Percentiles rank a stretch among this genome's conserved stretches.
phyloP scores from a whole-genome alignment of 139 green algal genomes.

The Chlamydomonas asymmetrica region DNA sequence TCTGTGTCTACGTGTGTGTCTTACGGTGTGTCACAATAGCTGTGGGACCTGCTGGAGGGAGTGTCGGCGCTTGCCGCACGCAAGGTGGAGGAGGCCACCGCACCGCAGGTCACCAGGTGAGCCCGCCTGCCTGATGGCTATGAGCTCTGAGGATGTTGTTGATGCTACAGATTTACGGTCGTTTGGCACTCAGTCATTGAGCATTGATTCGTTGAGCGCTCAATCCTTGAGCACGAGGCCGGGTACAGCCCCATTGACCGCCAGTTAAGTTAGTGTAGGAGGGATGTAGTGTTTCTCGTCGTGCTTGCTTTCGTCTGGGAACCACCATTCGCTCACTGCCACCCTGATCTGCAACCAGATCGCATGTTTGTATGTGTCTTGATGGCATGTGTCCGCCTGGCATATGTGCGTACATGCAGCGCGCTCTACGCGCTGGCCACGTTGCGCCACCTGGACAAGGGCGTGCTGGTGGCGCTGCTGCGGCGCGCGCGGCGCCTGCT shows the following conservation, averaged over 20 bases:
- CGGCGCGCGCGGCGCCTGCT: slow-evolving; percentile 6
- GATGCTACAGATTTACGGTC: not conserved
- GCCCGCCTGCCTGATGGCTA: not conserved
- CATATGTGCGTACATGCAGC: not conserved
- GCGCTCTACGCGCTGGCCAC: slow-evolving; percentile 2
- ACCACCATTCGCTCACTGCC: not conserved
- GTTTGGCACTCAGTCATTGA: not conserved
- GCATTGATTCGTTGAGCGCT: not conserved
- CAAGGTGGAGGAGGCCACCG: not conserved
- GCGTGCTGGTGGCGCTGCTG: slow-evolving; percentile 27
- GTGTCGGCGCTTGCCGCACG: not conserved
- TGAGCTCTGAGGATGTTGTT: not conserved
- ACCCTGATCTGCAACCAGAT: no score
- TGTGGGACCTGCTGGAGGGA: slow-evolving; percentile 24
- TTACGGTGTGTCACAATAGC: no score
- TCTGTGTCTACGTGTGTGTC: no score
- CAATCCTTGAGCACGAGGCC: not conserved
- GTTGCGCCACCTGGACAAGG: slow-evolving; percentile 26
- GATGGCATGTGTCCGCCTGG: no score
- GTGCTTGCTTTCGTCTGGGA: not conserved
- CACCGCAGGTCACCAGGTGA: slow-evolving; percentile 9
- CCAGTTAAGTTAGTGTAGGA: not conserved
- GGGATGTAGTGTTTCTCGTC: not conserved
- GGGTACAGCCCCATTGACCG: not conserved
- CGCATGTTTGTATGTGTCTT: no score